These are phyloP conservation scores for Penicillium digitatum DNA, from an alignment of 2,329 filamentous ascomycete genomes.

Conservation along the genomic window DNA sequence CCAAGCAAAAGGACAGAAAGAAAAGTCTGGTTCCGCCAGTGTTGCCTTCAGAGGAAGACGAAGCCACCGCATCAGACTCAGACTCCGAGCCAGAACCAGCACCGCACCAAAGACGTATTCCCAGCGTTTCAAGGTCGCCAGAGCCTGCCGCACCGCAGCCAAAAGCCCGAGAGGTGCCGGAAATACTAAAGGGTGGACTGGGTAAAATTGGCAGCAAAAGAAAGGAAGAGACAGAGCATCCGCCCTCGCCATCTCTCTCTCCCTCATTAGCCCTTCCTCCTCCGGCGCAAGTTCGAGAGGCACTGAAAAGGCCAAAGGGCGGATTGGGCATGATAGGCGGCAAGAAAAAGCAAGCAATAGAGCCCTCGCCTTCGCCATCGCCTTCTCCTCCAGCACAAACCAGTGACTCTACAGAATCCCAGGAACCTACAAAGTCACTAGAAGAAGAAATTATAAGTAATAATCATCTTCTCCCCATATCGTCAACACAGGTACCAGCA, in stretches of 20 bases:
- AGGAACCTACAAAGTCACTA: neutral
- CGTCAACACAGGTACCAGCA: conserved; percentile 6
- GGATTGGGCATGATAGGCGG: conserved; percentile 17
- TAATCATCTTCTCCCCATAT: conserved; percentile 1
- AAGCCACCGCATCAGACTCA: conserved; percentile 17
- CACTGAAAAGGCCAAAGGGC: conserved; percentile 7
- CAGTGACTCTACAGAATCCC: neutral
- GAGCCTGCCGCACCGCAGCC: neutral
- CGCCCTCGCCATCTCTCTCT: conserved; percentile 6
- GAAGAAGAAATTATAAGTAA: neutral
- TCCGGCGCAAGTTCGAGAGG: neutral
- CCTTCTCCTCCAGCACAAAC: conserved; percentile 10
- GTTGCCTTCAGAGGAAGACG: conserved; percentile 13
- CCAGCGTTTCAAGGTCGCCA: neutral
- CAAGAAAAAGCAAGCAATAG: conserved; percentile 18
- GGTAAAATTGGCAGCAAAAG: conserved; percentile 19
- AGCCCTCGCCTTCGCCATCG: conserved; percentile 9
- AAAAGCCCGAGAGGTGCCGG: neutral
- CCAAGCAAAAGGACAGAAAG: conserved; percentile 4
- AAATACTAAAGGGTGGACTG: conserved; percentile 6
- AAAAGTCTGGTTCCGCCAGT: conserved; percentile 7
- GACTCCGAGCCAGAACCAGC: conserved; percentile 13
- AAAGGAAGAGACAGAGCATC: conserved; percentile 13
- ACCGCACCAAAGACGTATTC: neutral
- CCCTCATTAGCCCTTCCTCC: neutral